phyloP scores from a whole-genome alignment of 805 yeast genomes.

The Cyberlindnera bimundalis region DNA sequence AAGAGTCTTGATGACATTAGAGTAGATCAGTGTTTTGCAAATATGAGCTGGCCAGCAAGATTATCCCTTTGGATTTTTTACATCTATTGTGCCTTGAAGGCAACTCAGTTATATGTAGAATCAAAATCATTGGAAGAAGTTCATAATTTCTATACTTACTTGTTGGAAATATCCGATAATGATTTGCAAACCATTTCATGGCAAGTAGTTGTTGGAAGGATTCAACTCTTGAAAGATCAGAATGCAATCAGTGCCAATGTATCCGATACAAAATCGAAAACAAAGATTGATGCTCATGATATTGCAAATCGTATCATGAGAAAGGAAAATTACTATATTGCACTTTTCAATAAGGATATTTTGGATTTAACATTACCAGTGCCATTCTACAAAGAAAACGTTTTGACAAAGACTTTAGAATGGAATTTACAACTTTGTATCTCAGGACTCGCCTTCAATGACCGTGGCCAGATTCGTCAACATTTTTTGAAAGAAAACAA shows the following conservation, averaged over 20 bases:
- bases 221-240: conserved; percentile 73
- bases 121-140: conserved; percentile 68
- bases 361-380: conserved; percentile 62
- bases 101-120: conserved; percentile 57
- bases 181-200: conserved; percentile 93
- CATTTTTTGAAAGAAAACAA: conserved; percentile 67
- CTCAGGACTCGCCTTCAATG: conserved; percentile 79
- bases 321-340: conserved; percentile 89
- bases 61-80: conserved; percentile 61
- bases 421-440: conserved; percentile 92
- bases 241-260: conserved; percentile 56
- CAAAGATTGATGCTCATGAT: conserved; percentile 84
- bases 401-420: conserved; percentile 82
- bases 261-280: conserved; percentile 62
- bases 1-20: conserved; percentile 30
- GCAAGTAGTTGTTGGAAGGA: conserved; percentile 76
- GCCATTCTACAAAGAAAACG: conserved; percentile 39
- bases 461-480: conserved; percentile 76
- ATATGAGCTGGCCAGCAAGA: conserved; percentile 52
- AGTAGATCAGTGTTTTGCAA: conserved; percentile 36
- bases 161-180: conserved; percentile 68
- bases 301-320: conserved; percentile 96
- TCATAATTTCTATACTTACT: conserved; percentile 67
- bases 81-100: conserved; percentile 47
- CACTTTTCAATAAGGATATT: conserved; percentile 75